Conservation (phyloP, 257 asterid species). For the Asclepias syriaca region DNA sequence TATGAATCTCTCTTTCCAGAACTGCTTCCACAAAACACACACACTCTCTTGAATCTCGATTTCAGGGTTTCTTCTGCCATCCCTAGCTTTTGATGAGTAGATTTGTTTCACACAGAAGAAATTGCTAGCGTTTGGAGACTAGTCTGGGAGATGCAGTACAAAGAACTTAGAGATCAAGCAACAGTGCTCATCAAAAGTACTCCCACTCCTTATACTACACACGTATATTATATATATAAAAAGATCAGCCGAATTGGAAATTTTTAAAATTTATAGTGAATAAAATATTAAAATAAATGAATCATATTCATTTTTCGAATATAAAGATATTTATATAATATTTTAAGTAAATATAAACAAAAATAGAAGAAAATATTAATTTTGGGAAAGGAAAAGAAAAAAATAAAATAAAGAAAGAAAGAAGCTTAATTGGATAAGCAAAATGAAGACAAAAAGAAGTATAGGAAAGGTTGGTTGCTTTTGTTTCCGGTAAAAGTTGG, state of each 20-base stretch:
- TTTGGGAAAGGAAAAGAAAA: not conserved
- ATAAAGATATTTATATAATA: no score
- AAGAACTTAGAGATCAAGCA: constrained; percentile 9
- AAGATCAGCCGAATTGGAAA: no score
- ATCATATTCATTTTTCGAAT: no score
- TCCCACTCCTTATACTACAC: no score
- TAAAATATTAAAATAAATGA: no score
- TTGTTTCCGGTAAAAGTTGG: constrained; percentile 3
- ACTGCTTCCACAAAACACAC: constrained; percentile 75
- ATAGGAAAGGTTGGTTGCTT: constrained; percentile 5
- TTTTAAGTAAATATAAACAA: no score
- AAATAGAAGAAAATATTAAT: no score
- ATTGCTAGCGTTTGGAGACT: not conserved
- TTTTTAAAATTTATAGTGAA: no score
- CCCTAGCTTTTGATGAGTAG: not conserved
- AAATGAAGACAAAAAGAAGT: not conserved
- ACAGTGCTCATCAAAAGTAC: not conserved
- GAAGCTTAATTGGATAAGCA: not conserved
- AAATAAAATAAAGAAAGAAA: no score
- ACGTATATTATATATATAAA: not conserved
- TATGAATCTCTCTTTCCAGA: constrained; percentile 64
- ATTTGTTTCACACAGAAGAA: not conserved
- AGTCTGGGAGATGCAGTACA: not conserved
- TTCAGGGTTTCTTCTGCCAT: constrained; percentile 23
- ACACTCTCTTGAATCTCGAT: constrained; percentile 54